Base-by-base conservation (phyloP, 768 basidiomycete species). In the Coprinopsis sp. region DNA sequence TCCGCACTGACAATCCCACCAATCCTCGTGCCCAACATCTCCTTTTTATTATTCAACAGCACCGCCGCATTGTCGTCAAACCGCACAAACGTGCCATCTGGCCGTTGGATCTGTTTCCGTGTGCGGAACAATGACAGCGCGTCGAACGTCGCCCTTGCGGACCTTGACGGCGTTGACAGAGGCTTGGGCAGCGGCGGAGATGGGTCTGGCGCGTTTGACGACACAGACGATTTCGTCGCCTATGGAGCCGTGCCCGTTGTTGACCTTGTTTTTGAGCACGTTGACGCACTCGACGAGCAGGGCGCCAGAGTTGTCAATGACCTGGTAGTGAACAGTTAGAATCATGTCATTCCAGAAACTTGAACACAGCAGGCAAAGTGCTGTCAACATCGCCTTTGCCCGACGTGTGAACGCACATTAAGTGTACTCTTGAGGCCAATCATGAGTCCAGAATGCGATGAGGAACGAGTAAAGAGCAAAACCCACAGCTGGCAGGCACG, bases 31-130 rank as follows among this genome's bases (percentile, higher is more conserved):
- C 93, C 94, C 49, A 98, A 62, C 87, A 97, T 91, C 68, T 95
- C 91, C 47, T 84, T 79, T 71, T 98, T 98, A 72, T 91, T 91
- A 66, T 98, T 97, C 47, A 98, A 65, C 28, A 98, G 68, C 4
- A 97, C 92, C 7, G 83, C 91, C 1, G 95, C 95, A 58, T 97
- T 97, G 75, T 97, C 95, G 67, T 97, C 95, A 66, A 97, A 98
- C 36, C 88, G 74, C 53, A 97, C 73, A 56, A 79, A 73, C 23
- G 91, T 78, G 12, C 95, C 95, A 66, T 97, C 95, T 18, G 92
- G 84, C 60, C 95, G 72, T 33, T 81, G 77, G 4, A 91, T 86
- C 19, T 81, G 65, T 66, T 96, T 95, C 57, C 81, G 79, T n/a
- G 91, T 93, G 28, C 95, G 82, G 7, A n/a, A 98, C 95, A 46